phyloP scores from a whole-genome alignment of 2,329 filamentous ascomycete genomes.

The Hyphodiscus sp. region DNA sequence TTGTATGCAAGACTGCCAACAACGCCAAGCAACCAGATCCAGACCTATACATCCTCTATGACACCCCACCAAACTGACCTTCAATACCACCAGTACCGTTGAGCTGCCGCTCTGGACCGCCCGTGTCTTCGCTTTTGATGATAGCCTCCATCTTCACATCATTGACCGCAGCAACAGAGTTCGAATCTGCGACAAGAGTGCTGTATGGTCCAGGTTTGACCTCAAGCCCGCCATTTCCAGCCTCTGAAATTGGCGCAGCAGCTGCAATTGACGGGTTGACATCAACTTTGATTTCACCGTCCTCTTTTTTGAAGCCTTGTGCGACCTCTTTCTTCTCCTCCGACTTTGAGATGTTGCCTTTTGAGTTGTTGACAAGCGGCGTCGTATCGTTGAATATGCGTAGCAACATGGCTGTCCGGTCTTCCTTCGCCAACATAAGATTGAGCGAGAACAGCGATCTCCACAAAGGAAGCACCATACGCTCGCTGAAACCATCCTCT shows the following conservation, averaged over 20 bases:
- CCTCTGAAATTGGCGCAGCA: constrained; percentile 12
- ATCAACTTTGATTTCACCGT: constrained; percentile 21
- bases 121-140: constrained; percentile 19
- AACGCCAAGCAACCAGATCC: not conserved
- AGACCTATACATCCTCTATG: not conserved
- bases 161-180: constrained; percentile 3
- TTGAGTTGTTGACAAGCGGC: constrained; percentile 60
- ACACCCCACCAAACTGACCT: constrained; percentile 4
- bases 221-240: constrained; percentile 3
- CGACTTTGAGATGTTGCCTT: constrained; percentile 20
- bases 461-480: constrained; percentile 89
- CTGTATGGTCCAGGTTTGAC: constrained; percentile 23
- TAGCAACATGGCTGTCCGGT: constrained; percentile 84
- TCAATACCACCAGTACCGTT: constrained; percentile 2
- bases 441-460: constrained; percentile 88
- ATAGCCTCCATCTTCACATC: constrained; percentile 23
- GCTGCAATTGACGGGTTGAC: constrained; percentile 15
- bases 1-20: not conserved
- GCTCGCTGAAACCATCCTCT: constrained; percentile 60
- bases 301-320: constrained; percentile 15
- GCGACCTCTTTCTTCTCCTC: constrained; percentile 11
- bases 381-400: constrained; percentile 86
- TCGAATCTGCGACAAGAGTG: constrained; percentile 14
- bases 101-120: constrained; percentile 4
- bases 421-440: constrained; percentile 97